These are phyloP conservation scores for Rhamnella rubrinervis DNA, from an alignment of 331 rosid species.

Conservation along the genomic window DNA sequence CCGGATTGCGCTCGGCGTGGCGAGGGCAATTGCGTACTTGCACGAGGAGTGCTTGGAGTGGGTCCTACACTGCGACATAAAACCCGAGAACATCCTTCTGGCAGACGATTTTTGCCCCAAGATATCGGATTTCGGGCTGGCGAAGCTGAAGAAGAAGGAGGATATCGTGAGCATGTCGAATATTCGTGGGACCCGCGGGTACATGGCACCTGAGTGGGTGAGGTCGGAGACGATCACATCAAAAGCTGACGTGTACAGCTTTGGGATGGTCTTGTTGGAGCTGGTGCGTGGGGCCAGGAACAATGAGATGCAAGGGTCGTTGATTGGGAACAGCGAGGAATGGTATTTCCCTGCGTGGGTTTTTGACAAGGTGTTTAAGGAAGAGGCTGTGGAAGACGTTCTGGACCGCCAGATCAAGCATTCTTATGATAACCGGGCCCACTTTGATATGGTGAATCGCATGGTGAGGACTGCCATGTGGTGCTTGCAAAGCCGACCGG, in stretches of 20 bases:
- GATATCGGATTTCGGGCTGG: conserved; percentile 82
- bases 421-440: conserved; percentile 53
- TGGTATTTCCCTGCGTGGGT: conserved; percentile 95
- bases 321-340: conserved; percentile 45
- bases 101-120: conserved; percentile 91
- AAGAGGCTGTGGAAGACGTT: conserved; percentile 67
- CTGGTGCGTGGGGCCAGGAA: conserved; percentile 71
- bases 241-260: conserved; percentile 87
- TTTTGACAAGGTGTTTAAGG: conserved; percentile 80
- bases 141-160: conserved; percentile 70
- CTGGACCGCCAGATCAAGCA: conserved; percentile 60
- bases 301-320: conserved; percentile 44
- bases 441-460: conserved; percentile 64
- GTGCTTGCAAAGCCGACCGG: conserved; percentile 90
- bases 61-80: conserved; percentile 91
- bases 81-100: conserved; percentile 75
- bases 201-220: conserved; percentile 94
- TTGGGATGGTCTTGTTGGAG: conserved; percentile 86
- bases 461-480: conserved; percentile 94
- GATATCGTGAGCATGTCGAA: conserved; percentile 77
- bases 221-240: conserved; percentile 70
- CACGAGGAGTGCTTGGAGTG: conserved; percentile 98
- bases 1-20: conserved; percentile 78
- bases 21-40: conserved; percentile 77
- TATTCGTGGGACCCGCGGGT: conserved; percentile 86